Conservation (phyloP, 139 green algal genomes). For the Bryopsis sp. region DNA sequence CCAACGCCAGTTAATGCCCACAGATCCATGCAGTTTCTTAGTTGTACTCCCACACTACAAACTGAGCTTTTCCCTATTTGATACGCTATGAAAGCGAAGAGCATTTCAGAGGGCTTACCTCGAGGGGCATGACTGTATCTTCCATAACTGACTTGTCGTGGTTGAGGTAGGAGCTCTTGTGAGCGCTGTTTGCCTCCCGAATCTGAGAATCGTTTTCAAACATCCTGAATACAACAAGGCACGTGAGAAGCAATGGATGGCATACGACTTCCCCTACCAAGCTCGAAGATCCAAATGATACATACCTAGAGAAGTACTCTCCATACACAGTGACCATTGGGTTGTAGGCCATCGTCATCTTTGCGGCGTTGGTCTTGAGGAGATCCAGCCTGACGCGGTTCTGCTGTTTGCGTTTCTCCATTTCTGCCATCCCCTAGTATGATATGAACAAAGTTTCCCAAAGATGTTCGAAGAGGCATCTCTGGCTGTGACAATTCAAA, state of each 20-base stretch:
- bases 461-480: too few relatives aligned
- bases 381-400: constrained; percentile 16
- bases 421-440: constrained; percentile 9
- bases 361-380: constrained; percentile 15
- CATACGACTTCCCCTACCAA: too few relatives aligned
- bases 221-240: too few relatives aligned
- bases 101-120: background rate
- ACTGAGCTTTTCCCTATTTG: background rate
- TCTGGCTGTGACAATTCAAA: too few relatives aligned
- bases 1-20: too few relatives aligned
- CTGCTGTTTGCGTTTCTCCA: constrained; percentile 10
- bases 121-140: background rate
- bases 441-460: background rate
- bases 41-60: too few relatives aligned
- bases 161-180: background rate
- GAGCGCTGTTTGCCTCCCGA: background rate
- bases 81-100: background rate
- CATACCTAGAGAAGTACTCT: constrained; percentile 1
- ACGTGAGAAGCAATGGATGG: too few relatives aligned
- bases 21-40: too few relatives aligned
- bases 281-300: too few relatives aligned
- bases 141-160: background rate
- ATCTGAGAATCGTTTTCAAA: background rate
- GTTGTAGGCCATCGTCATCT: constrained; percentile 23
- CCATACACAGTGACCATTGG: constrained; percentile 21